Evolutionary conservation across 2,329 filamentous ascomycete species (phyloP).

Genomic region (Botryotinia narcissicola): DNA sequence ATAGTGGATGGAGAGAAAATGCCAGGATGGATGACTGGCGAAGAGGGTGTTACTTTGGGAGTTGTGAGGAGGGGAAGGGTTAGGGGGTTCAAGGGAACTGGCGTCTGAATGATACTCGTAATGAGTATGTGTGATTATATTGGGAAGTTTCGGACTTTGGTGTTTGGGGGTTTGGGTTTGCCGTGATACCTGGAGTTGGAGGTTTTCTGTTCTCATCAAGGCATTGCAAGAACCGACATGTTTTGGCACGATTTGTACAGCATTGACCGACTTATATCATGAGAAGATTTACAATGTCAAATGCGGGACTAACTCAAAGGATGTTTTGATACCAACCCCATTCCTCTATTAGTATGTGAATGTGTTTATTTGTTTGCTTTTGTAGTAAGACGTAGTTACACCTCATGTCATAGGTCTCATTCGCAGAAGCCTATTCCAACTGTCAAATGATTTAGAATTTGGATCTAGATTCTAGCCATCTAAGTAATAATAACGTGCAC

Average conservation of each 20-base stretch:
- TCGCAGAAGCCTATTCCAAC: neutral
- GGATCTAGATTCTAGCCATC: neutral
- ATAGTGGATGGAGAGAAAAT: constrained; percentile 73
- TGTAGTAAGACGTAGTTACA: neutral
- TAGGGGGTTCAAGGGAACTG: constrained; percentile 55
- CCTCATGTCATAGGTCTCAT: neutral
- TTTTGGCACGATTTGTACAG: neutral
- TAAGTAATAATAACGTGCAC: constrained; percentile 9
- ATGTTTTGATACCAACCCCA: neutral
- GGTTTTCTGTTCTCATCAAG: neutral
- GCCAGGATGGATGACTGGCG: constrained; percentile 90
- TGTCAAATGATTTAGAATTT: neutral
- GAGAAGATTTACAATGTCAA: neutral
- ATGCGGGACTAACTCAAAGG: neutral
- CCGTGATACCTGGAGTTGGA: constrained; percentile 8
- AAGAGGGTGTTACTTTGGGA: constrained; percentile 75
- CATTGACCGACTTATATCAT: neutral
- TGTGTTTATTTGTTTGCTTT: neutral
- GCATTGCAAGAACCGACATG: neutral
- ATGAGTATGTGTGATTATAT: neutral
- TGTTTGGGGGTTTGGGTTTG: constrained; percentile 2
- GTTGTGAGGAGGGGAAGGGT: constrained; percentile 67
- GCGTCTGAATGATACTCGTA: constrained; percentile 29
- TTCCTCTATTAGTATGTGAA: neutral
- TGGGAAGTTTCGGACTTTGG: neutral